Evolutionary conservation across 257 asterid genomes (phyloP).

Genomic region (Jacaranda mimosifolia): DNA sequence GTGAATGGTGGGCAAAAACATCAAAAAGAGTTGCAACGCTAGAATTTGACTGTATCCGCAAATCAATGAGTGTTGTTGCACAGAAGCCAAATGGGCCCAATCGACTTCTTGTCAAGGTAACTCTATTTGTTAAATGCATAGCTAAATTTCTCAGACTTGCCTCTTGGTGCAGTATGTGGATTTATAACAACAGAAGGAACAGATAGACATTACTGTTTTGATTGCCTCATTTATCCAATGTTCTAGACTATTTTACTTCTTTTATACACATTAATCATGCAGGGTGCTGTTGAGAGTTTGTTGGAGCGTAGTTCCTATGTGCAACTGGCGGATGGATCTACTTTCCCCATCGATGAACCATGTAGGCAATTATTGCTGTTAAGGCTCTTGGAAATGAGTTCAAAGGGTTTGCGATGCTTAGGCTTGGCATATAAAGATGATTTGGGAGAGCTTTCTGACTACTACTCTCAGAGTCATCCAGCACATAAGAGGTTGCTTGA

Average conservation of each 20-base stretch:
- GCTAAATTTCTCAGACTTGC: too few relatives aligned
- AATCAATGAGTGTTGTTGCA: conserved; percentile 88
- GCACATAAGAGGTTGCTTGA: conserved; percentile 80
- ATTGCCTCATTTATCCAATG: not conserved
- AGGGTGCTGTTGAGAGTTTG: conserved; percentile 97
- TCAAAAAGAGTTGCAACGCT: conserved; percentile 74
- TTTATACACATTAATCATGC: conserved; percentile 26
- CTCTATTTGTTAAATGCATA: not conserved
- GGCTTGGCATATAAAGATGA: conserved; percentile 88
- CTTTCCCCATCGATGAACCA: conserved; percentile 63
- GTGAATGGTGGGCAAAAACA: conserved; percentile 84
- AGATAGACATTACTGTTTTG: too few relatives aligned
- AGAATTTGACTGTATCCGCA: conserved; percentile 90
- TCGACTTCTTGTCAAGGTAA: conserved; percentile 93
- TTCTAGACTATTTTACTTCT: conserved; percentile 17
- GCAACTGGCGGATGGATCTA: conserved; percentile 82
- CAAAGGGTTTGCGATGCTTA: conserved; percentile 83
- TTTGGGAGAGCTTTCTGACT: conserved; percentile 78
- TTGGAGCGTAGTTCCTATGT: conserved; percentile 74
- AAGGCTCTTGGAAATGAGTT: conserved; percentile 77
- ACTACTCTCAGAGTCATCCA: conserved; percentile 64
- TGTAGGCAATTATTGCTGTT: conserved; percentile 60
- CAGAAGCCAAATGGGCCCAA: conserved; percentile 63
- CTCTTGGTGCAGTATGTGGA: too few relatives aligned
- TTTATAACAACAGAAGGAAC: too few relatives aligned